These are phyloP conservation scores for Spathaspora jeffriesii DNA, from an alignment of 1,139 yeast genomes.

Conservation along the genomic window DNA sequence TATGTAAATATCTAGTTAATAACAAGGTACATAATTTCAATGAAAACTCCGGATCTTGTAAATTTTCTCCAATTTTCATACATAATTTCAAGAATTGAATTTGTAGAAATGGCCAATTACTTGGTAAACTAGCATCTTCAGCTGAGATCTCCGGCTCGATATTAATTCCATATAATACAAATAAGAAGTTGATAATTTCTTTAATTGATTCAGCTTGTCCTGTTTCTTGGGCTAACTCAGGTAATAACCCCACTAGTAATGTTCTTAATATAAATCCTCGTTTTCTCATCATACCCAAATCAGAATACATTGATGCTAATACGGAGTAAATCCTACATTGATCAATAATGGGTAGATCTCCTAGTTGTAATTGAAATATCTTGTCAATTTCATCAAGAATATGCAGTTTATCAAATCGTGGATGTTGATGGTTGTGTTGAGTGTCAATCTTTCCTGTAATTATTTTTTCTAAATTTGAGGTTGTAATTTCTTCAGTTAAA, in stretches of 20 bases:
- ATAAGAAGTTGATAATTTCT: conserved; percentile 38
- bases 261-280: conserved; percentile 69
- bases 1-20: conserved; percentile 55
- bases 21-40: conserved; percentile 51
- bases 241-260: conserved; percentile 52
- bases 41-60: conserved; percentile 47
- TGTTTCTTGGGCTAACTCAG: conserved; percentile 29
- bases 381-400: conserved; percentile 54
- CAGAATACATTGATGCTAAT: conserved; percentile 64
- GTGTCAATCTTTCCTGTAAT: conserved; percentile 1
- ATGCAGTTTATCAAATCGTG: conserved; percentile 32
- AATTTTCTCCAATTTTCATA: conserved; percentile 51
- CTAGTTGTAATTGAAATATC: conserved; percentile 37
- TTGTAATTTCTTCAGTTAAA: conserved; percentile 14
- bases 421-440: no score
- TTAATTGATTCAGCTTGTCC: conserved; percentile 15
- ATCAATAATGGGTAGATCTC: conserved; percentile 47
- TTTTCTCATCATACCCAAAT: conserved; percentile 65
- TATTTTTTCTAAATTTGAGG: conserved; percentile 35
- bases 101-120: conserved; percentile 59
- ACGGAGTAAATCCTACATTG: conserved; percentile 66
- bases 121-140: conserved; percentile 21
- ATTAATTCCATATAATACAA: conserved; percentile 43
- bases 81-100: conserved; percentile 59
- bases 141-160: conserved; percentile 26